Evolutionary conservation across 1,139 yeast genomes (phyloP).

Genomic region (Debaryomyces udenii): DNA sequence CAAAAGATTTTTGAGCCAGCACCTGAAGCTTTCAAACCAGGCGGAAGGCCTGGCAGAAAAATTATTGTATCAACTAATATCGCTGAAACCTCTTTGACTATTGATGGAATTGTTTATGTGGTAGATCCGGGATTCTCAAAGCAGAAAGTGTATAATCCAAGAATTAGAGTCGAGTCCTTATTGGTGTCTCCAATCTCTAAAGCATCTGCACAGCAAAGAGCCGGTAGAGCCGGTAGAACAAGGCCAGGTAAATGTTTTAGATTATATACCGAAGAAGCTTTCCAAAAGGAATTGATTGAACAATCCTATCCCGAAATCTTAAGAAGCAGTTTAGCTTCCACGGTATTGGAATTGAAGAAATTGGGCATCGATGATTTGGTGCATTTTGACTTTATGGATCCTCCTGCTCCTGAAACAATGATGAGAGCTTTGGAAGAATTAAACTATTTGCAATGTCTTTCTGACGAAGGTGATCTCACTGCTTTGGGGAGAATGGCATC

Average conservation of each 20-base stretch:
- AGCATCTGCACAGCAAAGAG: constrained; percentile 97
- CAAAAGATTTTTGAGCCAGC: constrained; percentile 93
- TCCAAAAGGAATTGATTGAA: constrained; percentile 88
- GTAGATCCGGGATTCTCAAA: constrained; percentile 98
- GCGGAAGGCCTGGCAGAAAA: constrained; percentile 90
- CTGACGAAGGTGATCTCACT: constrained; percentile 90
- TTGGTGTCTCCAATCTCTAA: constrained; percentile 95
- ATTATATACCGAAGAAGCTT: constrained; percentile 94
- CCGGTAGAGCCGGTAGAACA: constrained; percentile 99
- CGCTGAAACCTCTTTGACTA: constrained; percentile 97
- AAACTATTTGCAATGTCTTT: constrained; percentile 84
- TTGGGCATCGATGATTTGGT: constrained; percentile 94
- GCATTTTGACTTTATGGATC: constrained; percentile 98
- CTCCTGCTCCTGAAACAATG: constrained; percentile 99
- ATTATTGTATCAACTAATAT: constrained; percentile 93
- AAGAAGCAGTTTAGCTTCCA: constrained; percentile 86
- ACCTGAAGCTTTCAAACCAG: constrained; percentile 60
- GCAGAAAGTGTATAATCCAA: constrained; percentile 95
- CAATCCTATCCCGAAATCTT: constrained; percentile 96
- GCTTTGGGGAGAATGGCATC: constrained; percentile 88
- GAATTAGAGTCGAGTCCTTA: constrained; percentile 92
- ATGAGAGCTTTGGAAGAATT: constrained; percentile 97
- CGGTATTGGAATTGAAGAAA: constrained; percentile 90
- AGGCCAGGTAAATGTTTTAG: constrained; percentile 98
- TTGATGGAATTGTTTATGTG: constrained; percentile 96